These are phyloP conservation scores for Candida vartiovaarae DNA, from an alignment of 805 yeast species.

Conservation along the genomic window DNA sequence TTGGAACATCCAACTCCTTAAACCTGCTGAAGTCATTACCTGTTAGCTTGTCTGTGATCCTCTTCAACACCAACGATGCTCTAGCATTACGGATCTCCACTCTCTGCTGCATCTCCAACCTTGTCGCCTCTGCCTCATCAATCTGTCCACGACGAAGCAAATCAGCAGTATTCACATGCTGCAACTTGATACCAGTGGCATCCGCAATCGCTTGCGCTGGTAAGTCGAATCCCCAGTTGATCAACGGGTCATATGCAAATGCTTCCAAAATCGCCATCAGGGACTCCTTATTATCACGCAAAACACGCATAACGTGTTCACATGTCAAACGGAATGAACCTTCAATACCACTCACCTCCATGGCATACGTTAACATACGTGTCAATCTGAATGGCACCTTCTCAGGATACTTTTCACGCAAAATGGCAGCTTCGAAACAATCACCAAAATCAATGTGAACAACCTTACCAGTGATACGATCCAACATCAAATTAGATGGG, in stretches of 20 bases:
- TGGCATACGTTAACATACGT: conserved; percentile 93
- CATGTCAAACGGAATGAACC: conserved; percentile 96
- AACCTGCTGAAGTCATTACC: conserved; percentile 85
- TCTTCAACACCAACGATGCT: conserved; percentile 79
- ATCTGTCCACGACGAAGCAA: conserved; percentile 65
- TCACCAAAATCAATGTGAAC: conserved; percentile 98
- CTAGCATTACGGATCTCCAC: conserved; percentile 79
- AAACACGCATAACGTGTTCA: conserved; percentile 93
- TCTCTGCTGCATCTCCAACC: conserved; percentile 59
- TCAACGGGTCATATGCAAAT: conserved; percentile 96
- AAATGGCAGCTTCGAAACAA: conserved; percentile 96
- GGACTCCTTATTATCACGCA: conserved; percentile 91
- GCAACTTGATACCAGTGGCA: conserved; percentile 63
- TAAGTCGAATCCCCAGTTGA: conserved; percentile 97
- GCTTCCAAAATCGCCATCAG: conserved; percentile 97
- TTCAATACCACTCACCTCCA: conserved; percentile 98
- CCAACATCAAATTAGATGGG: conserved; percentile 94
- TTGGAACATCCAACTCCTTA: conserved; percentile 67
- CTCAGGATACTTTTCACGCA: conserved; percentile 96
- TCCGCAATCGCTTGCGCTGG: conserved; percentile 75
- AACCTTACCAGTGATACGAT: conserved; percentile 89
- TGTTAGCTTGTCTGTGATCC: conserved; percentile 87
- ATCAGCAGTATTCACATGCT: conserved; percentile 63
- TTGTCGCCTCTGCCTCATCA: conserved; percentile 68
- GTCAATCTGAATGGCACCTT: conserved; percentile 96